phyloP scores from a whole-genome alignment of 2,329 filamentous ascomycete species.

The Trichoderma sp. region DNA sequence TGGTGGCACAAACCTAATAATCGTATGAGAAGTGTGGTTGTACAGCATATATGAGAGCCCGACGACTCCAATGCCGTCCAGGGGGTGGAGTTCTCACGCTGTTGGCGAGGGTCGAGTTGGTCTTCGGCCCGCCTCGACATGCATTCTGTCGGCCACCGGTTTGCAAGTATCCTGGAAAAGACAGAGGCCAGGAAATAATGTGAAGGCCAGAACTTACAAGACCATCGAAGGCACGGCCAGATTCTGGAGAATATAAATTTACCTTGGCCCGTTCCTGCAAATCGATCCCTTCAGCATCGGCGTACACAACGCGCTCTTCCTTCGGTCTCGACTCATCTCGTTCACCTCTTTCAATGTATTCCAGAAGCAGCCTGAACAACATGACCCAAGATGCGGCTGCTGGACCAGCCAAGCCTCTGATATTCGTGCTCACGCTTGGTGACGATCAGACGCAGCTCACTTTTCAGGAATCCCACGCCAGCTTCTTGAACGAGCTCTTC shows the following conservation, averaged over 20 bases:
- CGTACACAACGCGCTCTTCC: not conserved
- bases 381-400: slow-evolving; percentile 31
- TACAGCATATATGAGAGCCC: not conserved
- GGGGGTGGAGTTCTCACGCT: not conserved
- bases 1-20: slow-evolving; percentile 2
- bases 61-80: not conserved
- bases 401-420: not conserved
- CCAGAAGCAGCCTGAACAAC: not conserved
- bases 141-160: not conserved
- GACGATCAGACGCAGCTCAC: not conserved
- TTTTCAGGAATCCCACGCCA: slow-evolving; percentile 14
- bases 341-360: not conserved
- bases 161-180: not conserved
- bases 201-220: not conserved
- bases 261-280: not conserved
- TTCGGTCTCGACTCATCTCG: not conserved
- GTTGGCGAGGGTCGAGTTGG: not conserved
- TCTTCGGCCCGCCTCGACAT: not conserved
- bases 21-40: not conserved
- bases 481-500: slow-evolving; percentile 17
- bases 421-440: slow-evolving; percentile 16
- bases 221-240: not conserved
- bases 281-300: not conserved
- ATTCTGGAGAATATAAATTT: not conserved
- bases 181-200: not conserved